phyloP scores from a whole-genome alignment of 2,329 filamentous ascomycete species.

The Botryotinia calthae region DNA sequence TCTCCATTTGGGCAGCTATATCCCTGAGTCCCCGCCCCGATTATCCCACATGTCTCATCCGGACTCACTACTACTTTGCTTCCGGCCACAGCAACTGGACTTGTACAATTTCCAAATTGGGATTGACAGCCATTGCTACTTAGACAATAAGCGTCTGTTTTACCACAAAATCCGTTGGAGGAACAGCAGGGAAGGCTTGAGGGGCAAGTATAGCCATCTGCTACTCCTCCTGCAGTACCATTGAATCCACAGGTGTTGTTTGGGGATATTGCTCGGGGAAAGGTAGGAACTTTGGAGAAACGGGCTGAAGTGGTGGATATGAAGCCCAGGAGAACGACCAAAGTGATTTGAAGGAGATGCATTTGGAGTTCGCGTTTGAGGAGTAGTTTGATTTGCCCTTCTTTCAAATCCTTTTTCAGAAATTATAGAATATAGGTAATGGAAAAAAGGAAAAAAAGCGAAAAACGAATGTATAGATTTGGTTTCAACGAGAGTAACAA shows the following conservation, averaged over 20 bases:
- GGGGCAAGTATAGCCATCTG: conserved; percentile 31
- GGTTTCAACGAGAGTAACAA: conserved; percentile 1
- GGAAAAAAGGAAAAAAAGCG: neutral
- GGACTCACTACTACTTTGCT: conserved; percentile 12
- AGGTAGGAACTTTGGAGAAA: neutral
- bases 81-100: neutral
- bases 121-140: conserved; percentile 29
- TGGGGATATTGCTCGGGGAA: conserved; percentile 14
- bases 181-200: conserved; percentile 36
- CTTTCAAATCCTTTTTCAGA: neutral
- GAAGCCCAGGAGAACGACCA: neutral
- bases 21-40: conserved; percentile 15
- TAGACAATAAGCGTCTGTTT: conserved; percentile 18
- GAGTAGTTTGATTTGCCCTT: neutral
- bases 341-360: neutral
- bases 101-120: conserved; percentile 19
- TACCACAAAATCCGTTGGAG: conserved; percentile 28
- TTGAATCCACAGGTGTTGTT: conserved; percentile 26
- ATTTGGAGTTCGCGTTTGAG: neutral
- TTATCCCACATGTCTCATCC: conserved; percentile 27
- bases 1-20: conserved; percentile 29
- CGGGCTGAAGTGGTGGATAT: neutral
- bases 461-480: conserved; percentile 9
- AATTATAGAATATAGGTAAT: neutral
- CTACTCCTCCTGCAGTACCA: conserved; percentile 8